Evolutionary conservation across 305 asterid species (phyloP), one percentile per base, ranked within the genome.

Genomic region (Fraxinus angustifolia): DNA sequence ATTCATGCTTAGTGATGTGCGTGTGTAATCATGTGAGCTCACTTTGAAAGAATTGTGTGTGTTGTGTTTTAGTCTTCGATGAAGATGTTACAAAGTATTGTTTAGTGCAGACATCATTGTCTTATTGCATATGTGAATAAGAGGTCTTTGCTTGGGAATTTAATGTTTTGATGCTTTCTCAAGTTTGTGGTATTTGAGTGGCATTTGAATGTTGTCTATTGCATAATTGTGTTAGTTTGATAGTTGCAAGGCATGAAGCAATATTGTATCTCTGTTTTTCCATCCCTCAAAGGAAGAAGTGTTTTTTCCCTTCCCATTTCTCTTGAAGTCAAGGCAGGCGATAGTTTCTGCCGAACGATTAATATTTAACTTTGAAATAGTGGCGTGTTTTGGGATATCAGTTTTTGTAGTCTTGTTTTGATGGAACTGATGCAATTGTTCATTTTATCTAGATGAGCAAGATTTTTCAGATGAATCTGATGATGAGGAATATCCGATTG

Each of bases 401-500:
- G 0, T 35, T 23, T 45, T 28, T 33, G 8, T 31, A 14, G 67
- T 21, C 76, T 56, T 71, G 3, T 76, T 28, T 6, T 17, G 17
- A 36, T 36, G 62, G 31, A 0, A 6, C 62, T 85, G 4, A 5
- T 36, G 7, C 7, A 34, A 40, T 12, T 62, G 6, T 75, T 36
- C 3, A 19, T 73, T 16, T 23, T 65, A 31, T 62, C 2, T 68
- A 89, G 96, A 84, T 11, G 90, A 31, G 2, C 92, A 86, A 6
- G 88, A 3, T 0, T 85, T 81, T 21, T 78, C 87, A 2, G 82
- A 79, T 33, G 84, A 78, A 0, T 83, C 56, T 17, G 90, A 78
- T 0, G 89, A 84, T 35, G 83, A 82, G 45, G 90, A 87, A 42
- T 88, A 80, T 48, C 87, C 65, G 0, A 8, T 83, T 2, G 87